Evolutionary conservation across 768 basidiomycete genomes (phyloP), one percentile per base, ranked within the genome.

Genomic region (Lentinula detonsa): DNA sequence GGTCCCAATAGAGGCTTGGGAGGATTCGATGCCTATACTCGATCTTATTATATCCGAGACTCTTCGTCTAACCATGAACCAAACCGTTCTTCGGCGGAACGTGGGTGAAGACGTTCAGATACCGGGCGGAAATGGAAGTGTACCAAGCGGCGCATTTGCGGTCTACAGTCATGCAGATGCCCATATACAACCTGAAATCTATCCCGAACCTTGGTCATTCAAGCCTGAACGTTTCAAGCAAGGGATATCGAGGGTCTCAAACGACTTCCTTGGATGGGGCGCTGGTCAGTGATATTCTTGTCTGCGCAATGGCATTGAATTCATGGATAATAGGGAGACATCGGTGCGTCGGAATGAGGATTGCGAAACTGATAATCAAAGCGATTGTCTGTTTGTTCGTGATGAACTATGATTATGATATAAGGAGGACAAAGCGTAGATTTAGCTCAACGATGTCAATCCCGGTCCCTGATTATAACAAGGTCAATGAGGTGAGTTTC

Each of bases 11-110:
- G 48, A 63, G 2, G 75, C 70, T 15, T 79, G 77, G 78, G 78
- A 79, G 62, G 73, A 74, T 13, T 69, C 75, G 52, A 71, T 76
- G 65, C 76, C 76, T 3, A 64, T 65, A 10, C n/a, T 77, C 34
- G 76, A 78, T 13, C 61, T 71, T 13, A 66, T 74, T 23, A 71
- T 77, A 28, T 72, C 75, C 16, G 77, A 79, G 62, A 78, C 77
- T 1, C 64, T 79, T 5, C 72, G 77, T 6, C 53, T 78, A 5
- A 66, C 68, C 0, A 11, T 69, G 16, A 68, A 66, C 4, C 68
- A 64, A 1, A 71, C 76, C 1, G 61, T 67, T 0, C 64, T 77
- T 28, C 74, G 77, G 10, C 68, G 78, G 2, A 78, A 78, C 60
- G 39, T 76, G 15, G 60, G 61, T 1, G 68, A 71, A 11, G 74